These are phyloP conservation scores for Diutina sp. DNA, from an alignment of 1,139 yeast genomes.

Conservation along the genomic window DNA sequence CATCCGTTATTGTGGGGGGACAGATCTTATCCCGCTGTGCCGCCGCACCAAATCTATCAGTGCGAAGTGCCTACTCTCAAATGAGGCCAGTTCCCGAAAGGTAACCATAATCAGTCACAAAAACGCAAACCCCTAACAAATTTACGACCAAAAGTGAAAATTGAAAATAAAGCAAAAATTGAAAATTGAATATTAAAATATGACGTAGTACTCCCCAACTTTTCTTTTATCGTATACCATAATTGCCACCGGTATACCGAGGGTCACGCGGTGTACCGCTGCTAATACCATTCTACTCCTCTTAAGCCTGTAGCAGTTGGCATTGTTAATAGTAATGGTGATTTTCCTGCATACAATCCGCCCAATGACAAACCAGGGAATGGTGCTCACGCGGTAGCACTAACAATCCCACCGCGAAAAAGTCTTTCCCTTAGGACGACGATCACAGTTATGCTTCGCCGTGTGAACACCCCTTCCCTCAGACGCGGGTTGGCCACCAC, in stretches of 20 bases:
- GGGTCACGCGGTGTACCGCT: too few relatives aligned
- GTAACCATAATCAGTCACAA: too few relatives aligned
- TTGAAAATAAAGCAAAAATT: too few relatives aligned
- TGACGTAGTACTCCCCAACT: too few relatives aligned
- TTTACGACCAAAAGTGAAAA: too few relatives aligned
- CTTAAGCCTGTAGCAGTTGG: too few relatives aligned
- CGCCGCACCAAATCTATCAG: background rate
- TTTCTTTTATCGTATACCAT: too few relatives aligned
- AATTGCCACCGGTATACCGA: too few relatives aligned
- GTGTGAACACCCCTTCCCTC: background rate
- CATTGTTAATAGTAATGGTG: background rate
- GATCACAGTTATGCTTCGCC: background rate
- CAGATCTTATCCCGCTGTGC: background rate
- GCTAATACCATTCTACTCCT: too few relatives aligned
- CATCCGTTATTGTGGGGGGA: background rate
- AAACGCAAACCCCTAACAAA: too few relatives aligned
- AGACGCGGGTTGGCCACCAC: constrained; percentile 21
- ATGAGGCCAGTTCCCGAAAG: too few relatives aligned
- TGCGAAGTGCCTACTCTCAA: background rate
- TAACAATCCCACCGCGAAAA: background rate
- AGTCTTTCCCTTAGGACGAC: background rate
- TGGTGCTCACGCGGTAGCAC: background rate
- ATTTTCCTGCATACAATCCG: background rate
- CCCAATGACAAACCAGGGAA: background rate
- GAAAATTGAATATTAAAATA: too few relatives aligned